phyloP scores from a whole-genome alignment of 768 basidiomycete species.

The Naganishia randhawae region DNA sequence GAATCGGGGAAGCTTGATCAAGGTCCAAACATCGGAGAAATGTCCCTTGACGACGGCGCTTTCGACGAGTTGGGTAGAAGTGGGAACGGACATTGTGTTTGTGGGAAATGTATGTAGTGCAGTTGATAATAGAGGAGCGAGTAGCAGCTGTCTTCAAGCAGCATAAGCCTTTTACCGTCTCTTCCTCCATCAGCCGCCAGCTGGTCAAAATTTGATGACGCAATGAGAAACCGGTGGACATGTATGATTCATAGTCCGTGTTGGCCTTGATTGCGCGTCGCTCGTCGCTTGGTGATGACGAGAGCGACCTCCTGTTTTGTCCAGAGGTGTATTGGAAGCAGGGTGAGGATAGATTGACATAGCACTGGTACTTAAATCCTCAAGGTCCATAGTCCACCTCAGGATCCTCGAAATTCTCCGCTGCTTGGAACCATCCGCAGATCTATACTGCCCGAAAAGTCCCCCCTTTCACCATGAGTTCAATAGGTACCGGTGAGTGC shows the following conservation, averaged over 20 bases:
- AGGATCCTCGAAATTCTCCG: too few relatives aligned
- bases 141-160: not conserved
- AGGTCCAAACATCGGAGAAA: constrained; percentile 28
- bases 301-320: not conserved
- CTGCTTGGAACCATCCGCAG: not conserved
- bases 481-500: constrained; percentile 98
- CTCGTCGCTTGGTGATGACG: constrained; percentile 6
- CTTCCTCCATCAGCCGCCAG: not conserved
- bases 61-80: constrained; percentile 33
- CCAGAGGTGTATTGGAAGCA: not conserved
- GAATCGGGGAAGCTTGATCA: constrained; percentile 41
- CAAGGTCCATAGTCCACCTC: too few relatives aligned
- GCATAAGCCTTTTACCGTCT: not conserved
- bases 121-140: too few relatives aligned
- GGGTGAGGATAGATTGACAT: not conserved
- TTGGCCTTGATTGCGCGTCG: constrained; percentile 6
- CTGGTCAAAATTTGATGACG: not conserved
- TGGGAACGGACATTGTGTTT: constrained; percentile 29
- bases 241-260: not conserved
- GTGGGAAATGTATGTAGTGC: too few relatives aligned
- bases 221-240: not conserved
- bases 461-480: constrained; percentile 66
- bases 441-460: not conserved
- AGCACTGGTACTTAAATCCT: too few relatives aligned
- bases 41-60: constrained; percentile 35